Evolutionary conservation across 2,329 filamentous ascomycete genomes (phyloP), one percentile per base, ranked within the genome.

Genomic region (Botryosphaeria dothidea): DNA sequence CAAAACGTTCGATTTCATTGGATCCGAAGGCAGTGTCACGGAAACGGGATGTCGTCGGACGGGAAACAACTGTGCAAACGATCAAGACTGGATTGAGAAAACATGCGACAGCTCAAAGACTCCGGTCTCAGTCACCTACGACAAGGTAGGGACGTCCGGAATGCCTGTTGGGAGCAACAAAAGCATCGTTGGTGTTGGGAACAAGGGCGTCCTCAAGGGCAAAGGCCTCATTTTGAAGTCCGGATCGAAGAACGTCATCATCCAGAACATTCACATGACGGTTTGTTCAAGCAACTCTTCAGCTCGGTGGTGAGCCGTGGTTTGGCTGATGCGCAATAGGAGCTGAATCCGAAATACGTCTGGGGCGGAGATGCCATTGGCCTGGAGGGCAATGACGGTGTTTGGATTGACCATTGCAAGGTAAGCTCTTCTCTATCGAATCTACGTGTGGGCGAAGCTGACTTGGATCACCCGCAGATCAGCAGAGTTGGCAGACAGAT

Each of bases 221-320:
- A 81, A 79, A 65, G 79, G 79, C 6, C 70, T 81, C 4, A 71
- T 75, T 3, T 70, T 81, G 34, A 70, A 71, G 36, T 72, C 71
- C 54, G 74, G 72, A 21, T 71, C 68, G 1, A 67, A 69, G 49
- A 79, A 79, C 66, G 66, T 79, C 45, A 73, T 74, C 58, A 72
- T 81, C 65, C 75, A 80, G 67, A 80, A 80, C 71, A 72, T 81
- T 23, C 69, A 71, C 34, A 76, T 78, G 67, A 75, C 73, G 23
- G n/a, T n/a, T n/a, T n/a, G n/a, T n/a, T n/a, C n/a, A n/a, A n/a
- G n/a, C n/a, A n/a, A n/a, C n/a, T n/a, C n/a, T n/a, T n/a, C n/a
- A n/a, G n/a, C n/a, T n/a, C n/a, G n/a, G n/a, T n/a, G n/a, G n/a
- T n/a, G n/a, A n/a, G n/a, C n/a, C n/a, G n/a, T n/a, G n/a, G n/a